phyloP scores from a whole-genome alignment of 192 early-diverging fungal species.

The Podila epigama region DNA sequence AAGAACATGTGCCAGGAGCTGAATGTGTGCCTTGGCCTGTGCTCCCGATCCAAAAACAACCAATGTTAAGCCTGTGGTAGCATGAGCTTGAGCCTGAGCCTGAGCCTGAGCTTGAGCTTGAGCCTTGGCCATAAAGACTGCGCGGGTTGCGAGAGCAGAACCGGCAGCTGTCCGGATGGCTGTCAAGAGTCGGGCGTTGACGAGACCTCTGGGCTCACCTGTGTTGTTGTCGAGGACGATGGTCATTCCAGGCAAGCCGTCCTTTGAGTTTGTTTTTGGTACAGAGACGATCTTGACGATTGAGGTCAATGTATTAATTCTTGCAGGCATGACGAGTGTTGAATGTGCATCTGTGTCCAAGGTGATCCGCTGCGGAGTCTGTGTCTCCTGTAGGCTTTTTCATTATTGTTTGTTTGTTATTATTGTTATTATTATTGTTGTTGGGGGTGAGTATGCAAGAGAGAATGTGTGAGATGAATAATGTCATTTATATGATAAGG shows the following conservation, averaged over 20 bases:
- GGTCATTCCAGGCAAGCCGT: slow-evolving; percentile 52
- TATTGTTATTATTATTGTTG: slow-evolving; percentile 21
- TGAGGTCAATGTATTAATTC: slow-evolving; percentile 50
- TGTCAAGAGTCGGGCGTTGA: slow-evolving; percentile 57
- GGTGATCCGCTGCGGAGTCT: slow-evolving; percentile 52
- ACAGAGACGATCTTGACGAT: slow-evolving; percentile 59
- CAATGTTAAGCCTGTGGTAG: slow-evolving; percentile 22
- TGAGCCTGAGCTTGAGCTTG: no score
- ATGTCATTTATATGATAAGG: no score
- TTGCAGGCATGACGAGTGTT: slow-evolving; percentile 59
- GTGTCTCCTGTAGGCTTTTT: slow-evolving; percentile 28
- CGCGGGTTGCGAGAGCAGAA: slow-evolving; percentile 55
- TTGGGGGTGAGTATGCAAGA: neutral
- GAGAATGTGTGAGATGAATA: neutral
- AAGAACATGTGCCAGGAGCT: slow-evolving; percentile 51
- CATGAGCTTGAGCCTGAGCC: neutral
- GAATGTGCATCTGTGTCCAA: slow-evolving; percentile 46
- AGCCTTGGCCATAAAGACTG: slow-evolving; percentile 31
- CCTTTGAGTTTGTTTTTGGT: slow-evolving; percentile 49
- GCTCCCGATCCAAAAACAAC: slow-evolving; percentile 62
- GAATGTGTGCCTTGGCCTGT: slow-evolving; percentile 57
- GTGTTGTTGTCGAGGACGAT: slow-evolving; percentile 56
- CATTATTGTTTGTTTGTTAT: no score
- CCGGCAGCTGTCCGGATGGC: slow-evolving; percentile 62
- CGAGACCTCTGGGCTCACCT: slow-evolving; percentile 49